These are phyloP conservation scores for Marchantia polymorpha DNA, from an alignment of 225 moss, liverwort and hornwort genomes.

Conservation along the genomic window DNA sequence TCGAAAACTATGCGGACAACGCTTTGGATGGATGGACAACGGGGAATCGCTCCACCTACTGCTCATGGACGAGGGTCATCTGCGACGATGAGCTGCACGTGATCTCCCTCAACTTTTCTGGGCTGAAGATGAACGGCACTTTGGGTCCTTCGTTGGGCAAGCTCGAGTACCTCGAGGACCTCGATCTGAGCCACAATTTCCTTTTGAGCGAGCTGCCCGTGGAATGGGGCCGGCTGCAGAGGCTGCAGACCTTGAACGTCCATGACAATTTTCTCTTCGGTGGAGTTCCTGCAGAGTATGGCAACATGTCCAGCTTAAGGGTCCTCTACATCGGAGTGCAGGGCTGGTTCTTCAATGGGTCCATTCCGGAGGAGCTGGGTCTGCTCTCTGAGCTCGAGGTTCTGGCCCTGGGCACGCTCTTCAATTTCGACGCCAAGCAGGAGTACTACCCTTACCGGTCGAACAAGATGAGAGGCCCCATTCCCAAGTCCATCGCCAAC, in stretches of 20 bases:
- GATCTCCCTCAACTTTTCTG: neutral
- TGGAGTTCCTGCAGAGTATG: neutral
- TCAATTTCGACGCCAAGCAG: neutral
- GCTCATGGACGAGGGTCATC: conserved; percentile 6
- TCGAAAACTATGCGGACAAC: neutral
- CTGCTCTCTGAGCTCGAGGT: neutral
- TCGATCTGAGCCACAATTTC: neutral
- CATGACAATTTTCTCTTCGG: neutral
- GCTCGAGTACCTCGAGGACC: neutral
- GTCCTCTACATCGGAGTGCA: neutral
- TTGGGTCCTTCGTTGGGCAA: neutral
- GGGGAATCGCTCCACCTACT: neutral
- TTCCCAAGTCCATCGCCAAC: neutral
- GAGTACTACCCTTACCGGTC: neutral
- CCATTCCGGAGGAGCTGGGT: neutral
- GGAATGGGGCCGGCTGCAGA: neutral
- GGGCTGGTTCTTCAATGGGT: conserved; percentile 7
- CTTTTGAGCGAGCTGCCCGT: neutral
- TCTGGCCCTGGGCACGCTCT: neutral
- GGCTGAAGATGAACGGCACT: neutral
- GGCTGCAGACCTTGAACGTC: neutral
- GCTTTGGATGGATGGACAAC: conserved; percentile 12
- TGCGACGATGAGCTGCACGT: conserved; percentile 2
- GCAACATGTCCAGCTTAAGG: neutral
- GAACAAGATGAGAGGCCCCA: neutral